Conservation (phyloP, 768 basidiomycete species). For the Xerocomellus intermedius region DNA sequence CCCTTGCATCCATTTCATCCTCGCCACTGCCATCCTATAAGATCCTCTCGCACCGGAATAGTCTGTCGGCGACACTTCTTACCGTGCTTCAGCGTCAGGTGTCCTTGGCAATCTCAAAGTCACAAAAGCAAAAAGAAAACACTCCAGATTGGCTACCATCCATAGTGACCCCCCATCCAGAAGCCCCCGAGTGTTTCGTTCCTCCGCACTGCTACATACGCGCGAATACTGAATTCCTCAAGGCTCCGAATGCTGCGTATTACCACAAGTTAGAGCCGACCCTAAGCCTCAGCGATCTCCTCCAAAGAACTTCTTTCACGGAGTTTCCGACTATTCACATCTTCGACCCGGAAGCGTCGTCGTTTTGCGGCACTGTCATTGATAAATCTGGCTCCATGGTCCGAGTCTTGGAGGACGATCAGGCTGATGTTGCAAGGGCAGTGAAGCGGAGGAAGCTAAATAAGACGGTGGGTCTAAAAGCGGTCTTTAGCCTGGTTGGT, state of each 20-base stretch:
- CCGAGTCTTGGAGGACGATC: conserved; percentile 7
- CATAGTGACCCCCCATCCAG: conserved; percentile 51
- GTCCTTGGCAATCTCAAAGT: conserved; percentile 18
- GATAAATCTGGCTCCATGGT: conserved; percentile 47
- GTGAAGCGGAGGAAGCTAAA: conserved; percentile 60
- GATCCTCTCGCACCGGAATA: conserved; percentile 65
- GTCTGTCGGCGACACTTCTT: conserved; percentile 47
- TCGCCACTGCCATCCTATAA: conserved; percentile 42
- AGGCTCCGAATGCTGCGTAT: conserved; percentile 28
- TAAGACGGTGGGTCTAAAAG: conserved; percentile 48
- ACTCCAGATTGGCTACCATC: conserved; percentile 55
- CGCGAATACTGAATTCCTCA: conserved; percentile 36
- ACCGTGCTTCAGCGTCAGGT: conserved; percentile 48
- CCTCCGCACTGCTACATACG: conserved; percentile 62
- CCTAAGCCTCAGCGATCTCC: conserved; percentile 42
- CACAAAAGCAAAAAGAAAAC: conserved; percentile 47
- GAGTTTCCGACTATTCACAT: conserved; percentile 86
- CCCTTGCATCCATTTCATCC: conserved; percentile 39
- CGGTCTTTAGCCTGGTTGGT: conserved; percentile 56
- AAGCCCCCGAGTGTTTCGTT: conserved; percentile 54
- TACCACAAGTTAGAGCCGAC: conserved; percentile 60
- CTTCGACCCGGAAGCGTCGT: conserved; percentile 52
- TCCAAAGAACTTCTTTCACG: conserved; percentile 66
- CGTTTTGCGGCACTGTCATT: conserved; percentile 59
- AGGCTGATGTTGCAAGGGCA: conserved; percentile 32